Evolutionary conservation across 768 basidiomycete species (phyloP).

Genomic region (Grammothele lineata): DNA sequence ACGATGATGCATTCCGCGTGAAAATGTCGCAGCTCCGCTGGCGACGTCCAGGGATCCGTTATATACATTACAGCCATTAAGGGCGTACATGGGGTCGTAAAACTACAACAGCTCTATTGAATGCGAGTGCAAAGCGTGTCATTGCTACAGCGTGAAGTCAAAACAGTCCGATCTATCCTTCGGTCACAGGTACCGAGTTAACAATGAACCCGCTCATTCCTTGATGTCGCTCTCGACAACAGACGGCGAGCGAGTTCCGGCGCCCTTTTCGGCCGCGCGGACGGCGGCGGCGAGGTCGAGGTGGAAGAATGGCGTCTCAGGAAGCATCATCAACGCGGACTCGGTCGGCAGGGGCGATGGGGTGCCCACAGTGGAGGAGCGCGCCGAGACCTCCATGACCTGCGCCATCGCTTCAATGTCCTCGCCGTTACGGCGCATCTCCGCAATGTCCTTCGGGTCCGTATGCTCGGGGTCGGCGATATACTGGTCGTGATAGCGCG

Average conservation of each 20-base stretch:
- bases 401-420: slow-evolving; percentile 4
- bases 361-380: slow-evolving; percentile 11
- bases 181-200: no score
- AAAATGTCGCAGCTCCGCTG: no score
- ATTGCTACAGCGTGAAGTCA: no score
- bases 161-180: no score
- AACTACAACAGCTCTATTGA: slow-evolving; percentile 3
- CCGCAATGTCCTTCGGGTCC: not conserved
- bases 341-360: not conserved
- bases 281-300: slow-evolving; percentile 37
- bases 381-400: not conserved
- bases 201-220: not conserved
- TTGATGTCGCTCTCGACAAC: not conserved
- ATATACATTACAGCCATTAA: slow-evolving; percentile 1
- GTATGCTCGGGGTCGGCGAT: slow-evolving; percentile 31
- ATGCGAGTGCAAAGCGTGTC: not conserved
- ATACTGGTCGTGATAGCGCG: slow-evolving; percentile 44
- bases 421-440: not conserved
- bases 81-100: slow-evolving; percentile 8
- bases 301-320: slow-evolving; percentile 84
- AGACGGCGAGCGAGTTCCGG: not conserved
- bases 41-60: no score
- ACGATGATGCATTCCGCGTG: no score
- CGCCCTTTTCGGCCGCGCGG: slow-evolving; percentile 24
- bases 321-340: slow-evolving; percentile 33